A percentile compares a stretch with the other conserved stretches of the same genome.
Conservation (phyloP, 2,329 filamentous ascomycete species). For the Oidium heveae region DNA sequence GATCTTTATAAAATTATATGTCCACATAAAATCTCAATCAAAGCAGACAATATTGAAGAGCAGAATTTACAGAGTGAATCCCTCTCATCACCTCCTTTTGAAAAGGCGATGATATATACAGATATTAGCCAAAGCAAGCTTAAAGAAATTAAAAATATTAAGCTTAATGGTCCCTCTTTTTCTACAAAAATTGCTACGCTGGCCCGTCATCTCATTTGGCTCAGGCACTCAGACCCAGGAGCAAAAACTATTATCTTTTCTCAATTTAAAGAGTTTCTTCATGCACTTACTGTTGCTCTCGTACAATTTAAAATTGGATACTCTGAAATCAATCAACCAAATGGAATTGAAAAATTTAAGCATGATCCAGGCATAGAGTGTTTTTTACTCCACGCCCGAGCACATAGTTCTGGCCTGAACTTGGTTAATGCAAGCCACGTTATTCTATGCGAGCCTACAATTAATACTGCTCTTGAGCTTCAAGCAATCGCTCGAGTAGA, state of each 20-base stretch:
- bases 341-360: slow-evolving; percentile 55
- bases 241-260: slow-evolving; percentile 89
- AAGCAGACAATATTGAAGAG: slow-evolving; percentile 13
- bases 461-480: slow-evolving; percentile 81
- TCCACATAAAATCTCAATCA: slow-evolving; percentile 44
- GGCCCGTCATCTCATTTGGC: slow-evolving; percentile 59
- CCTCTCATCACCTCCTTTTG: slow-evolving; percentile 3
- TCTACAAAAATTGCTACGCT: slow-evolving; percentile 79
- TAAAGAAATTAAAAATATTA: slow-evolving; percentile 57
- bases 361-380: slow-evolving; percentile 49
- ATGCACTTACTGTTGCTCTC: slow-evolving; percentile 47
- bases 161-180: slow-evolving; percentile 47
- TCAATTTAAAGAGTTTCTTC: slow-evolving; percentile 63
- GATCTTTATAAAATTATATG: slow-evolving; percentile 41
- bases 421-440: slow-evolving; percentile 84
- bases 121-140: slow-evolving; percentile 47
- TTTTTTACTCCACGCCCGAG: slow-evolving; percentile 72
- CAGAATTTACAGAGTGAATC: slow-evolving; percentile 8
- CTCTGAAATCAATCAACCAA: slow-evolving; percentile 39
- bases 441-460: slow-evolving; percentile 76
- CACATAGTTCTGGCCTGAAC: slow-evolving; percentile 71
- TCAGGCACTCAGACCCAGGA: slow-evolving; percentile 60
- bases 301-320: slow-evolving; percentile 45
- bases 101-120: slow-evolving; percentile 40
- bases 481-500: slow-evolving; percentile 91